A percentile compares a stretch with the other conserved stretches of the same genome.
Evolutionary conservation across 352 stramenopile genomes (phyloP).

Genomic region (Phytophthora constricta): DNA sequence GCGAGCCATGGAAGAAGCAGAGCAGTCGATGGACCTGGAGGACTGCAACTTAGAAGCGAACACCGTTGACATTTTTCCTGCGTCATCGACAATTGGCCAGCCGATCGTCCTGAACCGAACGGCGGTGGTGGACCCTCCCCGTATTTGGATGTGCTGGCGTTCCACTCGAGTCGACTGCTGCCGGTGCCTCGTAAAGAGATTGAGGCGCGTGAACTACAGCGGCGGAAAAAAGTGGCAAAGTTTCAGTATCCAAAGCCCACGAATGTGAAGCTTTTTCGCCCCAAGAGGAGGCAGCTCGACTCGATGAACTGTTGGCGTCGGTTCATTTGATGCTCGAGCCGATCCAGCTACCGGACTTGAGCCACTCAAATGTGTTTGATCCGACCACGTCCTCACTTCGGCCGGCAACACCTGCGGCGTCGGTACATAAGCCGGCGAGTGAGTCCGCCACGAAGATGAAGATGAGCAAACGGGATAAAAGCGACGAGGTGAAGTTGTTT

Average conservation of each 20-base stretch:
- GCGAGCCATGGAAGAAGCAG: too few species aligned
- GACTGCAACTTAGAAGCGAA: too few species aligned
- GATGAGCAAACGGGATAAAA: slow-evolving; percentile 40
- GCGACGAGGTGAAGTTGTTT: slow-evolving; percentile 61
- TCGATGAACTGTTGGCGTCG: slow-evolving; percentile 46
- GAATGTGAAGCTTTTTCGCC: background rate
- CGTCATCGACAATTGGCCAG: slow-evolving; percentile 8
- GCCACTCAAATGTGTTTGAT: slow-evolving; percentile 57
- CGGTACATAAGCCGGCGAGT: slow-evolving; percentile 4
- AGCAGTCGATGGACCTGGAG: too few species aligned
- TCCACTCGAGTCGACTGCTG: slow-evolving; percentile 67
- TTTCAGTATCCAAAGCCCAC: background rate
- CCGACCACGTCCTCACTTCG: slow-evolving; percentile 20
- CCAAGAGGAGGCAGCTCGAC: slow-evolving; percentile 18
- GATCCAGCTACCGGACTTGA: slow-evolving; percentile 63
- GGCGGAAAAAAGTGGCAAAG: slow-evolving; percentile 4
- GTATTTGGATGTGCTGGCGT: slow-evolving; percentile 69
- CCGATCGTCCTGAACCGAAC: slow-evolving; percentile 2
- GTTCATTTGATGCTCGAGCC: slow-evolving; percentile 67
- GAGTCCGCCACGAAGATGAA: slow-evolving; percentile 28
- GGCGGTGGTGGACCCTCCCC: slow-evolving; percentile 35
- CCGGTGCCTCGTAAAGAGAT: slow-evolving; percentile 44
- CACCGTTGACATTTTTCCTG: background rate
- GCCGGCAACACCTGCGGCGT: slow-evolving; percentile 18
- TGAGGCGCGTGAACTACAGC: slow-evolving; percentile 20